Conservation (phyloP, 805 yeast genomes). For the Starmerella bacillaris region DNA sequence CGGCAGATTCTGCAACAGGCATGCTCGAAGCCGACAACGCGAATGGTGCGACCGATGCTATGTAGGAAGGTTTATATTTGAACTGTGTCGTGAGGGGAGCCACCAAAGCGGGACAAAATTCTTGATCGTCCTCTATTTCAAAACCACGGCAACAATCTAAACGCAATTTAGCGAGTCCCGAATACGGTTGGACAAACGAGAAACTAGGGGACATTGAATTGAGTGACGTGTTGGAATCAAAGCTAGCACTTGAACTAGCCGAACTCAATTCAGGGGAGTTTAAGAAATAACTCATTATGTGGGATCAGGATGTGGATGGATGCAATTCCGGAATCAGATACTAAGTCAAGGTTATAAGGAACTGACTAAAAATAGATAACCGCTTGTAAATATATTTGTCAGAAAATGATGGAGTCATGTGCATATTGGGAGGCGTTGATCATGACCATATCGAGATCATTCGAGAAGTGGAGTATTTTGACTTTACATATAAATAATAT, state of each 20-base stretch:
- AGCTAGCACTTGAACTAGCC: slow-evolving; percentile 9
- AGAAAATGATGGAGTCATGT: too few species aligned
- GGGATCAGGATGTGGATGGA: too few species aligned
- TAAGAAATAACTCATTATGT: background rate
- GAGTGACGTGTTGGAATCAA: slow-evolving; percentile 4
- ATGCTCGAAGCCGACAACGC: background rate
- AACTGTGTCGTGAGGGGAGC: background rate
- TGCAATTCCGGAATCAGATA: too few species aligned
- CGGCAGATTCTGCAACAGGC: background rate
- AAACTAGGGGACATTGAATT: slow-evolving; percentile 18
- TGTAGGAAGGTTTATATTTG: background rate
- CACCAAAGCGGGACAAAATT: slow-evolving; percentile 39
- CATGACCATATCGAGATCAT: too few species aligned
- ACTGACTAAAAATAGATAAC: too few species aligned
- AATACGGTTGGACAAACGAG: slow-evolving; percentile 20
- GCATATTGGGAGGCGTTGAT: slow-evolving; percentile 1
- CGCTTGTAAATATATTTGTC: too few species aligned
- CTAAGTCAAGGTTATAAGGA: too few species aligned
- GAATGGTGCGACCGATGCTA: slow-evolving; percentile 2
- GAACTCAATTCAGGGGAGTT: slow-evolving; percentile 14
- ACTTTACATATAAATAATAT: too few species aligned
- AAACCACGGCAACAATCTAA: slow-evolving; percentile 44
- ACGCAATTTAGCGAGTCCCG: slow-evolving; percentile 15
- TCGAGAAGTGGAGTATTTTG: too few species aligned
- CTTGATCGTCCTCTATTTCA: slow-evolving; percentile 52